phyloP scores from a whole-genome alignment of 352 stramenopile genomes.

The Blastocystis sp. region DNA sequence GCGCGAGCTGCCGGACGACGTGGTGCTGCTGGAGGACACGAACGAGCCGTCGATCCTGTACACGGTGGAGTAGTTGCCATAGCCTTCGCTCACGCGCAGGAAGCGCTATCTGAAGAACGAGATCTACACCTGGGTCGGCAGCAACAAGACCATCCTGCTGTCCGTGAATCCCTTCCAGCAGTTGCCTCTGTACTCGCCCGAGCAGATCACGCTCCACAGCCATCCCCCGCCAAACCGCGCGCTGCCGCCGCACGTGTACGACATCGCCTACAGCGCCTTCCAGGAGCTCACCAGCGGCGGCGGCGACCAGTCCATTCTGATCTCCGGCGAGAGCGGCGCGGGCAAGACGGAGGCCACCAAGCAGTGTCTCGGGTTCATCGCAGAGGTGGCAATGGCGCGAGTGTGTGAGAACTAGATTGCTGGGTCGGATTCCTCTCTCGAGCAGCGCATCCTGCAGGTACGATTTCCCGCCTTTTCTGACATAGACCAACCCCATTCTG shows the following conservation, averaged over 20 bases:
- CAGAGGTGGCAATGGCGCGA: conserved; percentile 76
- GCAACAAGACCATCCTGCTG: conserved; percentile 77
- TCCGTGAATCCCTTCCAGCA: conserved; percentile 78
- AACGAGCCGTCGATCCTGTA: conserved; percentile 75
- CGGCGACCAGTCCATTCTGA: conserved; percentile 85
- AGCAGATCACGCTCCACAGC: conserved; percentile 73
- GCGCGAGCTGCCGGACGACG: conserved; percentile 73
- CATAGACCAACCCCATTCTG: conserved; percentile 90
- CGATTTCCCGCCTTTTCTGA: not conserved
- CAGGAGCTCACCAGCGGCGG: conserved; percentile 77
- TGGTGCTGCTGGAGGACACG: conserved; percentile 75
- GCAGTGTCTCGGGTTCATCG: conserved; percentile 89
- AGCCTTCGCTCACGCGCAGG: not conserved
- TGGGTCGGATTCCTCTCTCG: conserved; percentile 56
- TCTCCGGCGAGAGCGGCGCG: conserved; percentile 86
- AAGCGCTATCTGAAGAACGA: conserved; percentile 85
- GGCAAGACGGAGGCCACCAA: conserved; percentile 95
- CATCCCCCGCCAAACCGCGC: conserved; percentile 71
- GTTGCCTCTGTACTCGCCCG: conserved; percentile 73
- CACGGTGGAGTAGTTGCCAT: conserved; percentile 13
- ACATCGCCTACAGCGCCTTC: conserved; percentile 84
- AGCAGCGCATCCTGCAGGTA: conserved; percentile 82
- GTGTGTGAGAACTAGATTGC: conserved; percentile 40
- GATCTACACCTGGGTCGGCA: conserved; percentile 85
- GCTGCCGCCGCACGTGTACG: conserved; percentile 86